phyloP scores from a whole-genome alignment of 2,329 filamentous ascomycete genomes.

The Sclerotinia minor region DNA sequence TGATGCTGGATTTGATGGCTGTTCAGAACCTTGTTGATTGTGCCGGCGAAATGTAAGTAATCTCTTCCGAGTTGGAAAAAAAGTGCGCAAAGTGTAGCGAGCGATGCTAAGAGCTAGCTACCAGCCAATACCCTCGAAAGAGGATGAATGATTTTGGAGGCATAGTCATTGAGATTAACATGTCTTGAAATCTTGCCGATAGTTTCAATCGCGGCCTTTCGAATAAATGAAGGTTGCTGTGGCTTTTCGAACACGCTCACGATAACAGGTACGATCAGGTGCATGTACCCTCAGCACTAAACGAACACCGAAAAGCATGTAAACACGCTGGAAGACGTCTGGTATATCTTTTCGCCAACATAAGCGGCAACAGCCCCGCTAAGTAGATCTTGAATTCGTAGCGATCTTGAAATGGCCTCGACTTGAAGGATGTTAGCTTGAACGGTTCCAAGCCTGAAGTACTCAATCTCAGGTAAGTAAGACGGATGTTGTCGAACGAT shows the following conservation, averaged over 20 bases:
- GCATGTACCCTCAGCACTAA: conserved; percentile 97
- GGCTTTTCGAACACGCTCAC: conserved; percentile 91
- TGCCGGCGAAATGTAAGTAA: conserved; percentile 90
- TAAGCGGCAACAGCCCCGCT: conserved; percentile 82
- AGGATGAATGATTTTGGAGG: conserved; percentile 93
- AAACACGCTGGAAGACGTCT: conserved; percentile 86
- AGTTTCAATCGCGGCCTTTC: conserved; percentile 89
- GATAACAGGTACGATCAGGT: conserved; percentile 93
- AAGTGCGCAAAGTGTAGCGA: conserved; percentile 91
- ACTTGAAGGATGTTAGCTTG: conserved; percentile 91
- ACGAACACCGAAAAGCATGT: conserved; percentile 92
- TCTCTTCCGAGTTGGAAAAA: conserved; percentile 96
- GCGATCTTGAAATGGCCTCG: conserved; percentile 87
- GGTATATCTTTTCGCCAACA: conserved; percentile 82
- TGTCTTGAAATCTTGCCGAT: conserved; percentile 91
- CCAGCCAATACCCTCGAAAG: conserved; percentile 78
- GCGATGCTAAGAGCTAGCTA: conserved; percentile 66
- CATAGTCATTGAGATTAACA: conserved; percentile 96
- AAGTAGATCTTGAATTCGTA: conserved; percentile 97
- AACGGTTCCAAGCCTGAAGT: too few relatives aligned
- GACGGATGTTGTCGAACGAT: conserved; percentile 96
- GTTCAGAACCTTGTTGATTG: conserved; percentile 83
- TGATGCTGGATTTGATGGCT: conserved; percentile 80
- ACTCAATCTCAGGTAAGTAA: conserved; percentile 82
- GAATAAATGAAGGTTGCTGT: conserved; percentile 74